Evolutionary conservation across 148 eudicot genomes (phyloP), one percentile per base, ranked within the genome.

Genomic region (Rhododendron molle): DNA sequence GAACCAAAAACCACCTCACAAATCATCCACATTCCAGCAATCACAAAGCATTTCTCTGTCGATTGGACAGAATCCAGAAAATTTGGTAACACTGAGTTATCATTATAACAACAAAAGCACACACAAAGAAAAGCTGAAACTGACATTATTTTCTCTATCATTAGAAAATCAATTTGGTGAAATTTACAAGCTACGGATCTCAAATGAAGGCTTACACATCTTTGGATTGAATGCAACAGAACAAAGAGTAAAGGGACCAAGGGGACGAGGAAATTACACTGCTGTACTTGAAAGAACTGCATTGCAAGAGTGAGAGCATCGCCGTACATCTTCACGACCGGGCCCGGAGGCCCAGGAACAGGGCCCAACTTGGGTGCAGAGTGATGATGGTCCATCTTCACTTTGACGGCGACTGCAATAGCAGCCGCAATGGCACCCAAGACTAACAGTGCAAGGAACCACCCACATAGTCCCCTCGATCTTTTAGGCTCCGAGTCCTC

Each of bases 331-430:
- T 91, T 43, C 13, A 87, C 91, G 47, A 90, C 84, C 21, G 95
- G 90, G 26, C 99, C 99, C 15, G 97, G 96, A 40, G 92, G 93
- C 12, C 94, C 96, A 1, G 97, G 94, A 69, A 93, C 96, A 65
- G 98, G 93, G 26, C 85, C 91, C 28, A 85, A 78, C 3, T 47
- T 84, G 2, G 84, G 82, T 34, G 36, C 62, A 73, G 72, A 54
- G 77, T 79, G 84, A 73, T 81, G 84, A 73, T 82, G 30, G 2
- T 12, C 16, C 85, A 9, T 71, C 85, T 73, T 81, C 69, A 5
- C 20, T 30, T 67, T 88, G 23, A 91, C 20, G 1, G 78, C 80
- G 34, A 90, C 38, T 16, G 81, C 88, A 78, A 94, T 60, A 7
- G 88, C 98, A 20, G 87, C 82, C 0, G 83, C 94, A 20, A 86